Conservation (phyloP, 345 rosid species). For the Rhizophora mangle region DNA sequence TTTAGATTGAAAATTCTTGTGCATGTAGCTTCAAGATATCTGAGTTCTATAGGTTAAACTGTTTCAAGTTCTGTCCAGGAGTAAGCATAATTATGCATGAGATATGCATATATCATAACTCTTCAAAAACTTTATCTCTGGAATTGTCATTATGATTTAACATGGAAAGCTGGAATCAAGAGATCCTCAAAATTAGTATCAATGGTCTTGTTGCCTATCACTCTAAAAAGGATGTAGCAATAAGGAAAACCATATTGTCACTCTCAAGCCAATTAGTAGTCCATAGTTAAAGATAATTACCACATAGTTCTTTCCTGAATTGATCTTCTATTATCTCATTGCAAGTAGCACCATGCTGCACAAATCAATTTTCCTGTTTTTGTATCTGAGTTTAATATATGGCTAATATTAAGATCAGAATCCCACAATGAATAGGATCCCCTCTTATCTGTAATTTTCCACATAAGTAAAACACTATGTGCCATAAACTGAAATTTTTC, state of each 20-base stretch:
- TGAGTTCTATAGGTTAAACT: background rate
- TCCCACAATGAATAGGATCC: no score
- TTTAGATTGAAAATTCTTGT: background rate
- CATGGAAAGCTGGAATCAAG: background rate
- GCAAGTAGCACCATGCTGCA: background rate
- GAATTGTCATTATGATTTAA: background rate
- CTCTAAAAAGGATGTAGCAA: no score
- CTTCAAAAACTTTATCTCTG: background rate
- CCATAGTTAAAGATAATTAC: background rate
- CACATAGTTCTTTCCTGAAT: background rate
- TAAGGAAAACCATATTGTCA: background rate
- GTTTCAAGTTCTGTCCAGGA: background rate
- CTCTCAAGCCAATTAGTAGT: background rate
- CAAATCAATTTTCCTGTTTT: no score
- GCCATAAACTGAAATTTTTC: background rate
- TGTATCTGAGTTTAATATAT: no score
- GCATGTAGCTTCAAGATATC: background rate
- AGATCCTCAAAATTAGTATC: no score
- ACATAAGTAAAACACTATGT: background rate
- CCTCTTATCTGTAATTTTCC: no score
- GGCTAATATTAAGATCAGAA: no score
- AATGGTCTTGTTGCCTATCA: no score
- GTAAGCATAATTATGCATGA: background rate
- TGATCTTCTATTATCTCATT: background rate
- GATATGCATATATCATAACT: background rate